Conservation (phyloP, 371 early-diverging fungal genomes). For the Actinomucor elegans region DNA sequence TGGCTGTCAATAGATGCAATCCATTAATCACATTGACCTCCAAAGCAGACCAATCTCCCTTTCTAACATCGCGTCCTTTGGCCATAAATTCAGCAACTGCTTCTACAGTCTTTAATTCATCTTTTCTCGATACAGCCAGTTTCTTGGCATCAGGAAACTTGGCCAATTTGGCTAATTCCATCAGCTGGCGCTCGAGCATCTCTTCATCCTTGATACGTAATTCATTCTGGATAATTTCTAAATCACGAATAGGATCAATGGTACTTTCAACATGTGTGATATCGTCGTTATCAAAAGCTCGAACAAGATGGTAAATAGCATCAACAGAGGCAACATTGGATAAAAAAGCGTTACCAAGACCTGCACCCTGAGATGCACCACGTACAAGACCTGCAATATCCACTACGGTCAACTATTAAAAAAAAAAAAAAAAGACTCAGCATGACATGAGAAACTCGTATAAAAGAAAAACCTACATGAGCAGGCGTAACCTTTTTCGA, state of each 20-base stretch:
- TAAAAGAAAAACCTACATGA: slow-evolving; percentile 32
- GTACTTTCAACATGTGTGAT: slow-evolving; percentile 90
- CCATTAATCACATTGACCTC: slow-evolving; percentile 78
- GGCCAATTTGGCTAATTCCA: slow-evolving; percentile 45
- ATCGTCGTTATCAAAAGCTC: slow-evolving; percentile 82
- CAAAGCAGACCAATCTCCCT: slow-evolving; percentile 37
- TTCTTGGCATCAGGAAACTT: slow-evolving; percentile 62
- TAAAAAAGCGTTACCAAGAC: slow-evolving; percentile 92
- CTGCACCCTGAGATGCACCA: slow-evolving; percentile 79
- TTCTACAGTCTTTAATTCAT: slow-evolving; percentile 65
- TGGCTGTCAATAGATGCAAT: slow-evolving; percentile 85
- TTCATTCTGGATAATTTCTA: slow-evolving; percentile 89
- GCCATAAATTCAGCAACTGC: slow-evolving; percentile 45
- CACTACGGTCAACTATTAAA: slow-evolving; percentile 75
- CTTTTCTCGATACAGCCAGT: slow-evolving; percentile 73
- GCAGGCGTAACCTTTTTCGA: slow-evolving; percentile 65
- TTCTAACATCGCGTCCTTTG: slow-evolving; percentile 42
- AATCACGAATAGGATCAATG: slow-evolving; percentile 88
- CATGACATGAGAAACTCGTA: too few relatives aligned
- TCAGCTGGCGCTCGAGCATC: slow-evolving; percentile 56
- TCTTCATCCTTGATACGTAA: slow-evolving; percentile 88
- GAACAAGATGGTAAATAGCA: slow-evolving; percentile 91
- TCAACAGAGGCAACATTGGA: slow-evolving; percentile 90
- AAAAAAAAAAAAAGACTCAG: too few relatives aligned
- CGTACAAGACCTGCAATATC: slow-evolving; percentile 98